Evolutionary conservation across 2,329 filamentous ascomycete genomes (phyloP), one percentile per base, ranked within the genome.

Genomic region (Ascochyta fabae): DNA sequence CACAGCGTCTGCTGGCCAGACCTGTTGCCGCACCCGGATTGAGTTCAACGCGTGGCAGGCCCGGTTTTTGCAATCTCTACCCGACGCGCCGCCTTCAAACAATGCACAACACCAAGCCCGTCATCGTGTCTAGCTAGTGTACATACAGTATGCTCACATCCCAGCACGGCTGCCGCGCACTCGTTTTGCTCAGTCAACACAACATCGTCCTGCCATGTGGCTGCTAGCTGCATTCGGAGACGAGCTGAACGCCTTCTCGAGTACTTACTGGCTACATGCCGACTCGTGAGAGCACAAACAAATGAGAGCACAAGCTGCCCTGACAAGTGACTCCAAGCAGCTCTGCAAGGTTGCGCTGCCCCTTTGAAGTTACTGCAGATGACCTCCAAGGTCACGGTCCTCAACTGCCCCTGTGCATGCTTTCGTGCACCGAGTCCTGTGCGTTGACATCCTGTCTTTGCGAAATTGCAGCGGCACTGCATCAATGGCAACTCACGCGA

Each of bases 1-100:
- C 53, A 54, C 53, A 19, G 53, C 53, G 43, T 48, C 52, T 46
- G 61, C 56, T 56, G 60, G 63, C 63, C 61, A 66, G 61, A 56
- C 60, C 49, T 42, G 45, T 27, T 48, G 40, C 46, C n/a, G 49
- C 57, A 38, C 42, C 45, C 48, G 58, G 41, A 49, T 35, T 55
- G 49, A 48, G 48, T 41, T 42, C 59, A 60, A 60, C 52, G 58
- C 61, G 58, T 61, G 56, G 56, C 59, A 58, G 56, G 39, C 49
- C 55, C 51, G 50, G 50, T 46, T 53, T 45, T 47, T 58, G 58
- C 60, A 56, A 52, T 58, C 42, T 54, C 51, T 56, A 50, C 29
- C 53, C 53, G 53, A 42, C 35, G 29, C 52, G 41, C 52, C 41
- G 46, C 41, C 46, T 46, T 27, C 35, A 36, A 9, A 45, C 29